Evolutionary conservation across 2,329 filamentous ascomycete genomes (phyloP).

Genomic region (Fusarium lyarnte): DNA sequence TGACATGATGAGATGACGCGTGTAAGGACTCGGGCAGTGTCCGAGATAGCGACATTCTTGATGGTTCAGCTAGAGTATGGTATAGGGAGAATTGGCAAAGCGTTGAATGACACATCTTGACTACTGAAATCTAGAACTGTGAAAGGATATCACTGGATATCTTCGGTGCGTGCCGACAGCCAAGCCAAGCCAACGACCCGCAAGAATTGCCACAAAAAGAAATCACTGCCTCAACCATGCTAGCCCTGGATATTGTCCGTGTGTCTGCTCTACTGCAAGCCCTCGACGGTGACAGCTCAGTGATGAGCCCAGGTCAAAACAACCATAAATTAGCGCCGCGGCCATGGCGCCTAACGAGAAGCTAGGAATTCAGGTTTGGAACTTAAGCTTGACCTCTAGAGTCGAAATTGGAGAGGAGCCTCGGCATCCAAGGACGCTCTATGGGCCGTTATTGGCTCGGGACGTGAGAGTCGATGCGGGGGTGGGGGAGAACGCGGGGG

Average conservation of each 20-base stretch:
- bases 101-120: constrained; percentile 5
- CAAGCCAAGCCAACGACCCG: constrained; percentile 2
- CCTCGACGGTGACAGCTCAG: constrained; percentile 5
- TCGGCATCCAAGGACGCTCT: constrained; percentile 32
- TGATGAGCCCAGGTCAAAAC: constrained; percentile 23
- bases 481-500: constrained; percentile 31
- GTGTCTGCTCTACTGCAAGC: constrained; percentile 9
- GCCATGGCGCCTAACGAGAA: constrained; percentile 7
- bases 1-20: constrained; percentile 14
- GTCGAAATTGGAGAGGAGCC: constrained; percentile 14
- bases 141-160: neutral
- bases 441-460: constrained; percentile 23
- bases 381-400: neutral
- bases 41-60: constrained; percentile 19
- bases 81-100: constrained; percentile 4
- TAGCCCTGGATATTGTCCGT: neutral
- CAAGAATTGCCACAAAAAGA: constrained; percentile 16
- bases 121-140: neutral
- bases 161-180: constrained; percentile 13
- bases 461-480: constrained; percentile 18
- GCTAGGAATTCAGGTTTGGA: neutral
- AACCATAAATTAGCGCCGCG: constrained; percentile 32
- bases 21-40: constrained; percentile 30
- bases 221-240: neutral
- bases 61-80: neutral